Evolutionary conservation across 306 rosid genomes (phyloP).

Genomic region (Vicia faba): DNA sequence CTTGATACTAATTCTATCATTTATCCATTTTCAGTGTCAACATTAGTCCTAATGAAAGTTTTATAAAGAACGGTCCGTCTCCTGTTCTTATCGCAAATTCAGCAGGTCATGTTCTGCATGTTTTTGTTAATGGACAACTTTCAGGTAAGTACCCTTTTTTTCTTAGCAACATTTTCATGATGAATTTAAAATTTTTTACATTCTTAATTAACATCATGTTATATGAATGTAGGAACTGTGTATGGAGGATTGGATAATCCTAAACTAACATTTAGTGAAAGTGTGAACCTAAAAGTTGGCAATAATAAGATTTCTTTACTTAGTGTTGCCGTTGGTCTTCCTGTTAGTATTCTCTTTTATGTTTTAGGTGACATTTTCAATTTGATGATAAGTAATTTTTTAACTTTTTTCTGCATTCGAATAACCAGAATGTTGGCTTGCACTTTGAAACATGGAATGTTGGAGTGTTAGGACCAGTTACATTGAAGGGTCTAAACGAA

Average conservation of each 20-base stretch:
- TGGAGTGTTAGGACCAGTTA: conserved; percentile 80
- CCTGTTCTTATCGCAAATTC: conserved; percentile 68
- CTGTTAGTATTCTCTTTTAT: conserved; percentile 62
- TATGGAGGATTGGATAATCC: conserved; percentile 60
- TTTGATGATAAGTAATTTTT: neutral
- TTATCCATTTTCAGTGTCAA: conserved; percentile 52
- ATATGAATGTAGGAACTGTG: conserved; percentile 63
- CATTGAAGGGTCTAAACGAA: conserved; percentile 60
- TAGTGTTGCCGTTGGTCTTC: conserved; percentile 82
- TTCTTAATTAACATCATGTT: neutral
- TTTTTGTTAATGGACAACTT: conserved; percentile 73
- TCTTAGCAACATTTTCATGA: neutral
- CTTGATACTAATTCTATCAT: neutral
- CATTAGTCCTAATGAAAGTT: conserved; percentile 64
- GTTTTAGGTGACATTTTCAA: conserved; percentile 22
- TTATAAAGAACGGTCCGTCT: conserved; percentile 51
- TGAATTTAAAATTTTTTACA: neutral
- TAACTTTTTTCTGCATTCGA: conserved; percentile 16
- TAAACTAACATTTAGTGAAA: conserved; percentile 64
- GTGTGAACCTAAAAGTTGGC: conserved; percentile 67
- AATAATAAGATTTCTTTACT: conserved; percentile 85
- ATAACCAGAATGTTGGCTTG: conserved; percentile 78
- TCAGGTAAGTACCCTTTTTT: conserved; percentile 51
- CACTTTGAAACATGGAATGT: conserved; percentile 74
- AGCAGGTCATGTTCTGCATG: conserved; percentile 76